A percentile compares a stretch with the other conserved stretches of the same genome.
Conservation (phyloP, 208 protist genomes). For the Crithidia acanthocephali region DNA sequence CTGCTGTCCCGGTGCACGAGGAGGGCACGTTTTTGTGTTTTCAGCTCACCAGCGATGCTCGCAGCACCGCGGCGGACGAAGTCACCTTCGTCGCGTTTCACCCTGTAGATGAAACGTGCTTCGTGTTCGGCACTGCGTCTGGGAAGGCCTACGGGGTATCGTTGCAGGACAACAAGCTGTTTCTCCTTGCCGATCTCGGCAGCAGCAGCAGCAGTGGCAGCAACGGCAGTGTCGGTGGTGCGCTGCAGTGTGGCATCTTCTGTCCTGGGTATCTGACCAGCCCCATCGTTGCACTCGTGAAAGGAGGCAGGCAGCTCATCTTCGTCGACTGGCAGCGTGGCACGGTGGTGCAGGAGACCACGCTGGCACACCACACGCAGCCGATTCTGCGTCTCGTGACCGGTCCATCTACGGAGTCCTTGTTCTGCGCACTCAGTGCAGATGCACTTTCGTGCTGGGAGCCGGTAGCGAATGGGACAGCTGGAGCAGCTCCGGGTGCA, state of each 20-base stretch:
- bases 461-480: neutral
- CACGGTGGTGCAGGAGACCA: constrained; percentile 36
- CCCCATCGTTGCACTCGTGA: constrained; percentile 37
- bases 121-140: constrained; percentile 38
- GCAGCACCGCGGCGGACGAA: neutral
- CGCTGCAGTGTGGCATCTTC: constrained; percentile 40
- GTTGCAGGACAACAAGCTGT: constrained; percentile 51
- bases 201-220: too few relatives aligned
- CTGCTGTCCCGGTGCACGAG: constrained; percentile 3
- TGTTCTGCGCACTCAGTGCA: constrained; percentile 39
- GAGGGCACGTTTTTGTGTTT: constrained; percentile 24
- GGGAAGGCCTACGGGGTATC: constrained; percentile 49
- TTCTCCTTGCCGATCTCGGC: constrained; percentile 38
- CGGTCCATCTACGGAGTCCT: constrained; percentile 21
- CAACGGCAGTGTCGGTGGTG: too few relatives aligned
- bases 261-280: constrained; percentile 30
- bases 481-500: neutral
- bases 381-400: constrained; percentile 33
- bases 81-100: constrained; percentile 37
- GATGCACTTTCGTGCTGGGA: constrained; percentile 57
- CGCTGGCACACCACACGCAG: constrained; percentile 21
- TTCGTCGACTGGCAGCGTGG: constrained; percentile 59
- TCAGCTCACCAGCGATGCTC: neutral
- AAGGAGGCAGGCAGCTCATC: constrained; percentile 28
- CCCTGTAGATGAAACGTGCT: constrained; percentile 34